Base-by-base conservation (phyloP, 805 yeast genomes). In the Candida piceae region DNA sequence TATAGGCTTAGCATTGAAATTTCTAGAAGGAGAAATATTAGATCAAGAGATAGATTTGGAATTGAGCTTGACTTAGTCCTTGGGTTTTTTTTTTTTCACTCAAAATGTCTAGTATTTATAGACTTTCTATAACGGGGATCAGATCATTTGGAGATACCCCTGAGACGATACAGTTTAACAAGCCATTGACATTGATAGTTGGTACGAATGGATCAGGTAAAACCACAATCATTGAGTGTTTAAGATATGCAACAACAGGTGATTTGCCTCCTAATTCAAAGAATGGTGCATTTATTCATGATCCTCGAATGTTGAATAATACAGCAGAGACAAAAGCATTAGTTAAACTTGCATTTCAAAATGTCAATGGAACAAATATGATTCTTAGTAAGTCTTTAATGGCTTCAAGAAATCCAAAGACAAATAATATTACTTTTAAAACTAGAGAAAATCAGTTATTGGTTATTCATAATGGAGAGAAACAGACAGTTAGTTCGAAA, bases 141-240 rank as follows among this genome's bases (percentile, higher is more conserved):
- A 69, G 99, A 28, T 88, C 97, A 0, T 93, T 93, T 45, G 81
- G 88, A n/a, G 78, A 80, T 46, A 78, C 77, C 31, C 70, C 85
- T 21, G 96, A 93, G 55, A 80, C 89, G 1, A 86, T 93, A 41
- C 85, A 84, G 53, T 93, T 93, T 62, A 88, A 89, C 12, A 74
- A 76, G 32, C 99, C 99, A 0, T 64, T 93, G 54, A 93, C 98
- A 0, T 68, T 93, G 32, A 90, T 93, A 36, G 95, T 95, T 20
- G 99, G 99, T 0, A 84, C 84, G 35, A 93, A 93, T 61, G 97
- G 98, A 22, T 83, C 95, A 20, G 98, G 98, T 9, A 90, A 93
- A 57, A 93, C 97, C 0, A 89, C 97, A 1, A 80, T 93, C 39
- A 94, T 93, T 44, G 99, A 93, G 60, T 88, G 97, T 57, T 67